Evolutionary conservation across 2,329 filamentous ascomycete genomes (phyloP).

Genomic region (Clarireedia hainanense): DNA sequence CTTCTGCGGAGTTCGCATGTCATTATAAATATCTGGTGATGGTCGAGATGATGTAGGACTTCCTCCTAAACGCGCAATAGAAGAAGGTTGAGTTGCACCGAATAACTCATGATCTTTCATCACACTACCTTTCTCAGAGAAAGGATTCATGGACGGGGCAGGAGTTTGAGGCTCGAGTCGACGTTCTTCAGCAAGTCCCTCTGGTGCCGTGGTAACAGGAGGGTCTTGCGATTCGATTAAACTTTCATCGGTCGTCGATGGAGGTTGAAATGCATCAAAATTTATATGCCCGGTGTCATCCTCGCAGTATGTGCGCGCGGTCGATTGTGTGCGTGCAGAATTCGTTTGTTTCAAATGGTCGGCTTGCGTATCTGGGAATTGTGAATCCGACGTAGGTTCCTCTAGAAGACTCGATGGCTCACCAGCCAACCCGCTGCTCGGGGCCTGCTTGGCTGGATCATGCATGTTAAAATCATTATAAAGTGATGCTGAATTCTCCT

Average conservation of each 20-base stretch:
- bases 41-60: constrained; percentile 26
- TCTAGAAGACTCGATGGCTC: not conserved
- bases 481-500: constrained; percentile 23
- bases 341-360: constrained; percentile 9
- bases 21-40: constrained; percentile 24
- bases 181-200: not conserved
- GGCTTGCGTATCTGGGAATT: not conserved
- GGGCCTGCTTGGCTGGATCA: constrained; percentile 1
- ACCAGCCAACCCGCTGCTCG: not conserved
- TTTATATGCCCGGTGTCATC: constrained; percentile 23
- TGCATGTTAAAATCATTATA: constrained; percentile 20
- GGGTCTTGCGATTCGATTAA: constrained; percentile 19
- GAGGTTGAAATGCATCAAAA: constrained; percentile 11
- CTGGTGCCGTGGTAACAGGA: not conserved
- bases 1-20: constrained; percentile 18
- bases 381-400: not conserved
- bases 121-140: constrained; percentile 24
- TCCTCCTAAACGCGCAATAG: constrained; percentile 15
- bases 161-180: constrained; percentile 25
- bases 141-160: constrained; percentile 25
- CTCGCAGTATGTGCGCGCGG: constrained; percentile 22
- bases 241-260: constrained; percentile 1
- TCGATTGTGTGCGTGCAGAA: constrained; percentile 20
- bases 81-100: constrained; percentile 27
- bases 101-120: constrained; percentile 25